phyloP scores from a whole-genome alignment of 768 basidiomycete species.

The Pholiota molesta region DNA sequence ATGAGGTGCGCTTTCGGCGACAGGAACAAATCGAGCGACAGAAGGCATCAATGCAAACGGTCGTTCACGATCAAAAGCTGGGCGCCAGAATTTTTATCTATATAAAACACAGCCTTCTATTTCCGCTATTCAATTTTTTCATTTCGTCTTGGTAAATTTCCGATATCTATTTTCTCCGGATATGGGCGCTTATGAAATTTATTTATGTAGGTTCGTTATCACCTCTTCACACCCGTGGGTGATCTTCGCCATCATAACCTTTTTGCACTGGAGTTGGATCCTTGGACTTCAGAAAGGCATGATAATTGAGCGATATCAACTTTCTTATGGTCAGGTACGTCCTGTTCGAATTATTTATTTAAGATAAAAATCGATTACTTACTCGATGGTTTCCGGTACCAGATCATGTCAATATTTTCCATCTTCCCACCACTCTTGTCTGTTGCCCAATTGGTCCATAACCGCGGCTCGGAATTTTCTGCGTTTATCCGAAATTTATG shows the following conservation, averaged over 20 bases:
- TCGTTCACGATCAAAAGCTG: neutral
- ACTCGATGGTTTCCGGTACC: neutral
- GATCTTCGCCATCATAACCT: slow-evolving; percentile 14
- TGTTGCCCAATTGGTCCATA: neutral
- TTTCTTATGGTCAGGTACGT: slow-evolving; percentile 19
- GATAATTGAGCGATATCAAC: slow-evolving; percentile 8
- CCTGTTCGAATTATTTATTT: neutral
- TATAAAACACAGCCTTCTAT: neutral
- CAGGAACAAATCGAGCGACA: neutral
- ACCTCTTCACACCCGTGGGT: slow-evolving; percentile 16
- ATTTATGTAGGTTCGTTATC: slow-evolving; percentile 12
- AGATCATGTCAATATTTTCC: neutral
- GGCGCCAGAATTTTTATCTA: no score
- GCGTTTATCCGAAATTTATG: neutral
- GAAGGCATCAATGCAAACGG: neutral
- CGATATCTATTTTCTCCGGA: neutral
- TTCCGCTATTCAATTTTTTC: neutral
- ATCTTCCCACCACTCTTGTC: neutral
- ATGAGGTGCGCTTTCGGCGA: neutral
- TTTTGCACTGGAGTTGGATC: slow-evolving; percentile 21
- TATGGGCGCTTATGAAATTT: neutral
- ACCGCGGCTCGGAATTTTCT: neutral
- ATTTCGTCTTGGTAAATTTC: neutral
- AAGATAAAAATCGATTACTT: neutral
- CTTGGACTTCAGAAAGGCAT: slow-evolving; percentile 16